These are phyloP conservation scores for Taxillus chinensis DNA, from an alignment of 164 flowering plant genomes.

Conservation along the genomic window DNA sequence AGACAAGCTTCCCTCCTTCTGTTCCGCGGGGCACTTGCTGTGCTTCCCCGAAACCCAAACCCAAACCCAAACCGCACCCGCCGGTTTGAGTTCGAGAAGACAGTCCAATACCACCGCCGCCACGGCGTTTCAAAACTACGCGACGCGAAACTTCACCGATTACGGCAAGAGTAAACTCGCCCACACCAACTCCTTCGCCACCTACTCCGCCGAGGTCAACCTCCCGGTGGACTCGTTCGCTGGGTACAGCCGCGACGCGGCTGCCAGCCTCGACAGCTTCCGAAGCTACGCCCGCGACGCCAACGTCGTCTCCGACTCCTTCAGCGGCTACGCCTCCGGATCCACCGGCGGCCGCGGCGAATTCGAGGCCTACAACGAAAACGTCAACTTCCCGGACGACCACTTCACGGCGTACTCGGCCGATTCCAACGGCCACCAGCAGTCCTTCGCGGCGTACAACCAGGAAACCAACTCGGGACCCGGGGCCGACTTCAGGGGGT, in stretches of 20 bases:
- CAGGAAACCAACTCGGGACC: conserved; percentile 52
- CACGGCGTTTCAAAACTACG: conserved; percentile 48
- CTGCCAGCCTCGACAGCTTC: conserved; percentile 63
- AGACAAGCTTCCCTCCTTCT: conserved; percentile 43
- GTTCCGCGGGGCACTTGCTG: conserved; percentile 59
- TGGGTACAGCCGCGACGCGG: conserved; percentile 41
- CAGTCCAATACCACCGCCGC: conserved; percentile 42
- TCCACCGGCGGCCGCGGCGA: conserved; percentile 62
- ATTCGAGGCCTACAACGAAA: conserved; percentile 40
- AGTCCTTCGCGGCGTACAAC: conserved; percentile 39
- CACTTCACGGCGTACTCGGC: conserved; percentile 48
- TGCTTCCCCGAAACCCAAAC: conserved; percentile 57
- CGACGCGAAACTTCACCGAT: conserved; percentile 58
- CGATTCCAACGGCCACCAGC: conserved; percentile 33
- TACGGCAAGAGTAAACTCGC: conserved; percentile 45
- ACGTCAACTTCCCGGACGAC: conserved; percentile 57
- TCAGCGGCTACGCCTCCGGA: conserved; percentile 42
- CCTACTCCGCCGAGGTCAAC: conserved; percentile 50
- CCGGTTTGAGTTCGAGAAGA: conserved; percentile 32
- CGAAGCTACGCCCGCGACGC: conserved; percentile 39
- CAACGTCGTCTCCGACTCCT: conserved; percentile 48
- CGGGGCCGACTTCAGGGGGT: conserved; percentile 46
- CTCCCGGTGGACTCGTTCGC: conserved; percentile 46
- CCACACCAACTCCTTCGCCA: conserved; percentile 48
- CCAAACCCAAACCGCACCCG: conserved; percentile 37